Conservation (phyloP, 2,329 filamentous ascomycete species). For the Lachnellula subtilissima region DNA sequence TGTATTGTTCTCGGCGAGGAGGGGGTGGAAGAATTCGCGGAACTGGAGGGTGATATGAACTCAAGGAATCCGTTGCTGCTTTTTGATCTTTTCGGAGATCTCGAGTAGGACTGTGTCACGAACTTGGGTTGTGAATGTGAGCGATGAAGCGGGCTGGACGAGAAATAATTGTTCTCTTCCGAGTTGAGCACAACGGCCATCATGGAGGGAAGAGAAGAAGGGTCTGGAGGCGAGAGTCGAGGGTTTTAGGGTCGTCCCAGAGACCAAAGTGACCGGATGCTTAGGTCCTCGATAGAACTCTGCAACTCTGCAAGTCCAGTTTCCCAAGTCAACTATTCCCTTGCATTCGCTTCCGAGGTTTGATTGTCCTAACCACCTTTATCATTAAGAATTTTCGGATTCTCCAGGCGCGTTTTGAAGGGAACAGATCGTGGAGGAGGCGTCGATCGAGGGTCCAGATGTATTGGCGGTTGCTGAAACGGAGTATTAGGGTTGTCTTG, state of each 20-base stretch:
- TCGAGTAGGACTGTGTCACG: constrained; percentile 43
- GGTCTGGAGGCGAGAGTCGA: background rate
- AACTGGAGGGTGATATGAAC: constrained; percentile 23
- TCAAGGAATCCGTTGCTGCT: constrained; percentile 25
- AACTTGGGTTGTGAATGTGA: constrained; percentile 59
- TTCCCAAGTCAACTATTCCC: constrained; percentile 11
- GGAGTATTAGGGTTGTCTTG: no score
- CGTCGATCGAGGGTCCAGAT: background rate
- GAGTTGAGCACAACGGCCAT: constrained; percentile 35
- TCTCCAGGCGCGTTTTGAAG: background rate
- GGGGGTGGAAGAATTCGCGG: constrained; percentile 45
- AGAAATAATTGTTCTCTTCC: constrained; percentile 55
- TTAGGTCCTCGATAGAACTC: constrained; percentile 1
- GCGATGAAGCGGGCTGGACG: constrained; percentile 48
- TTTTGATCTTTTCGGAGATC: constrained; percentile 42
- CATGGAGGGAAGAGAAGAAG: constrained; percentile 6
- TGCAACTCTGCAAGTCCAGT: background rate
- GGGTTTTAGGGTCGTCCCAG: constrained; percentile 18
- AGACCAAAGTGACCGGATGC: background rate
- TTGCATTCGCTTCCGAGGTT: constrained; percentile 14
- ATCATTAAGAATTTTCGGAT: background rate
- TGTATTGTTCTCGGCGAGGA: constrained; percentile 51
- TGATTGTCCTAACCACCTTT: background rate
- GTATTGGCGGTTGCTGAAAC: background rate
- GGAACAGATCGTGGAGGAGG: background rate